These are phyloP conservation scores for Cyclotella baltica DNA, from an alignment of 108 stramenopile genomes.

Conservation along the genomic window DNA sequence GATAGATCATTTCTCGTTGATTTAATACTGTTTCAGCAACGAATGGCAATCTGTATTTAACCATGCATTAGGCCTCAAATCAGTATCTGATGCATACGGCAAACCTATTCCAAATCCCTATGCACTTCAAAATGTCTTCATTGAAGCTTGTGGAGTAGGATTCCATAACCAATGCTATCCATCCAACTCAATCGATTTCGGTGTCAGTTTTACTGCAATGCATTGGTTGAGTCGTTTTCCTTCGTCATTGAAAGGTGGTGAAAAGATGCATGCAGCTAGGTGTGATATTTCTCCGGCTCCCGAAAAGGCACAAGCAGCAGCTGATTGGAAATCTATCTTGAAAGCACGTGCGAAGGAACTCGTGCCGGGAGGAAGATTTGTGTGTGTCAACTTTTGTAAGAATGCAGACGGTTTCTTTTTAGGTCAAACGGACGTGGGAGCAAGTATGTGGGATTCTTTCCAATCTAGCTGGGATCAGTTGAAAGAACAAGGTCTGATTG, in stretches of 20 bases:
- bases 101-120: conserved; percentile 32
- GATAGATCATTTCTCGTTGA: neutral
- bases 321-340: conserved; percentile 56
- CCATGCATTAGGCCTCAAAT: conserved; percentile 48
- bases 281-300: conserved; percentile 21
- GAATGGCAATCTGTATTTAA: conserved; percentile 65
- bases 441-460: conserved; percentile 63
- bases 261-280: conserved; percentile 46
- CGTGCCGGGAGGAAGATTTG: conserved; percentile 42
- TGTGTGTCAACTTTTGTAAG: conserved; percentile 59
- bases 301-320: conserved; percentile 48
- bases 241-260: conserved; percentile 29
- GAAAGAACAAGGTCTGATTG: conserved; percentile 49
- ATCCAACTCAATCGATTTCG: conserved; percentile 53
- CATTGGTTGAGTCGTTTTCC: conserved; percentile 56
- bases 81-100: conserved; percentile 44
- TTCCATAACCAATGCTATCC: conserved; percentile 62
- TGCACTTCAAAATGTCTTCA: conserved; percentile 39
- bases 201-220: conserved; percentile 60
- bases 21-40: conserved; percentile 37
- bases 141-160: conserved; percentile 47
- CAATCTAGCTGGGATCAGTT: conserved; percentile 46
- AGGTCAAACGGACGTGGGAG: conserved; percentile 55
- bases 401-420: conserved; percentile 57
- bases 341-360: conserved; percentile 54